Evolutionary conservation across 176 grass and related monocot genomes (phyloP), one percentile per base, ranked within the genome.

Genomic region (Ampelocalamus luodianensis): DNA sequence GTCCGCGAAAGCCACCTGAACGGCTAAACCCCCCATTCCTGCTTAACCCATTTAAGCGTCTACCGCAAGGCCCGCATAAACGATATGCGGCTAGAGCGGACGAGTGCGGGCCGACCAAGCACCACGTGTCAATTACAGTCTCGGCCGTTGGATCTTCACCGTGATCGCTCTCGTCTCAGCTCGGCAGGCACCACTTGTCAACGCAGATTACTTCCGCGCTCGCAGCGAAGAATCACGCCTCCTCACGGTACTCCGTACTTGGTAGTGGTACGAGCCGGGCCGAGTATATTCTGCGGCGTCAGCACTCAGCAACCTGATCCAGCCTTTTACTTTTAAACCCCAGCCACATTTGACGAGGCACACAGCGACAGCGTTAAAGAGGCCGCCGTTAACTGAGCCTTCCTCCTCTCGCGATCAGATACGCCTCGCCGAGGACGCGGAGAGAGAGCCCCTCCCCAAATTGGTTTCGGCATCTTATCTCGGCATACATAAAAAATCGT

Each of bases 391-490:
- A 49, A 67, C 10, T 22, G 45, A 53, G 17, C 76, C 10, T n/a
- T n/a, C n/a, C 44, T 80, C 63, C 71, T 68, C 61, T 63, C 10
- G 11, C 45, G 45, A 48, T 65, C 78, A 68, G 79, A 77, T 88
- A 77, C 67, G 32, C 29, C 72, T 79, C 32, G 32, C 67, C 60
- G 71, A 39, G 70, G 78, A 81, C 70, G 68, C 65, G 58, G 36
- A 18, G 85, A 53, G 68, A 75, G 24, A 34, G 59, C 69, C 17
- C 78, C 70, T 72, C 81, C 67, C 80, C 75, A 26, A 76, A 64
- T 55, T 45, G 32, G 74, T 4, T 23, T 58, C 7, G n/a, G 32
- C 42, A 69, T 45, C 79, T 88, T 77, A 83, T 82, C 85, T 20
- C 37, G 38, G 13, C 72, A 75, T 81, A 34, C 32, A 29, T 29